Conservation (phyloP, 768 basidiomycete genomes). For the Galerina sulciceps region DNA sequence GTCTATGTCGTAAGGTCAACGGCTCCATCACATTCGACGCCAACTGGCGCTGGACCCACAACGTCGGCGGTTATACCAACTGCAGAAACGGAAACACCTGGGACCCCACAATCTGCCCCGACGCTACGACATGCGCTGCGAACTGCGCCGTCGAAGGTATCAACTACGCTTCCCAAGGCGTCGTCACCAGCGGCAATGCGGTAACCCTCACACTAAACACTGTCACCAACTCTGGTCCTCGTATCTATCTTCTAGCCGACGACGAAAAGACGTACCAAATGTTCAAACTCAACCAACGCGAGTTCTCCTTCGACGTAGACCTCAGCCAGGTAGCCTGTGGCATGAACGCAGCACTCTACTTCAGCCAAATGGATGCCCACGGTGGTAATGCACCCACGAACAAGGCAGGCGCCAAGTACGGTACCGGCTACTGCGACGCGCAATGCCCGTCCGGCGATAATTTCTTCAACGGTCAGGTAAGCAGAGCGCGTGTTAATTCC, state of each 20-base stretch:
- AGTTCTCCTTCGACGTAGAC: constrained; percentile 66
- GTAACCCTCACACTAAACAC: constrained; percentile 47
- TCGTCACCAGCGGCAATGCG: constrained; percentile 48
- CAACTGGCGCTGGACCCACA: constrained; percentile 56
- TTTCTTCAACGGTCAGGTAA: constrained; percentile 61
- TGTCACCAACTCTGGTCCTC: constrained; percentile 39
- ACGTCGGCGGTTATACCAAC: constrained; percentile 37
- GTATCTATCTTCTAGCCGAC: constrained; percentile 51
- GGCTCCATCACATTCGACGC: constrained; percentile 45
- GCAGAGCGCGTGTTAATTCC: constrained; percentile 6
- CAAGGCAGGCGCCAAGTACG: constrained; percentile 59
- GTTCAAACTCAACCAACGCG: constrained; percentile 58
- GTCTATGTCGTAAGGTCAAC: constrained; percentile 35
- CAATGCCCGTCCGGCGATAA: constrained; percentile 68
- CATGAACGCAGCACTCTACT: constrained; percentile 66
- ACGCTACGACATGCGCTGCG: constrained; percentile 47
- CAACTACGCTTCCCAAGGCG: constrained; percentile 56
- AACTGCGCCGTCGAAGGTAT: constrained; percentile 49
- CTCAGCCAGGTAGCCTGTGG: constrained; percentile 61
- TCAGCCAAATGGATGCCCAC: constrained; percentile 62
- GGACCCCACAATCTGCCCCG: constrained; percentile 55
- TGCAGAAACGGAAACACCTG: constrained; percentile 59
- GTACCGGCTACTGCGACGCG: constrained; percentile 70
- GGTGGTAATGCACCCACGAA: constrained; percentile 55
- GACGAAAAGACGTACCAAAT: constrained; percentile 44